Evolutionary conservation across 495 filamentous ascomycete genomes (phyloP).

Genomic region (Immersiella caudata): DNA sequence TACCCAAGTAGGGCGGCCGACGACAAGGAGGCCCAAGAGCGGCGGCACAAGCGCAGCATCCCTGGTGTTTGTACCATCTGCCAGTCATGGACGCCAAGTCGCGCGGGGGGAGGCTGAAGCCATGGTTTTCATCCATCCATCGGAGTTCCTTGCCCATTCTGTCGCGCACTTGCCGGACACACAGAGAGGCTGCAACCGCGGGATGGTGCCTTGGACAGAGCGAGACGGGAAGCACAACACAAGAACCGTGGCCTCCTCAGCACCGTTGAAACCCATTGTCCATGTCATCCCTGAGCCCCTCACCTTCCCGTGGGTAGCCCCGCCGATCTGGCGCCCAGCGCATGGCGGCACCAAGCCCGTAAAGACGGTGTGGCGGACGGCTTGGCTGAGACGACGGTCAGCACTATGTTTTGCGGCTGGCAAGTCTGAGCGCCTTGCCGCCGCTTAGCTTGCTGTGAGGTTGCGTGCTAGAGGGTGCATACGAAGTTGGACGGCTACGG

Average conservation of each 20-base stretch:
- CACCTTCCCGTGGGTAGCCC: not conserved
- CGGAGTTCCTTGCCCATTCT: not conserved
- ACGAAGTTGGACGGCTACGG: not conserved
- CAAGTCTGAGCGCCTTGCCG: not conserved
- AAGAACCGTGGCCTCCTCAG: not conserved
- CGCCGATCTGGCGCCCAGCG: not conserved
- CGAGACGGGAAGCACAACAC: not conserved
- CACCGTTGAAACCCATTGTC: not conserved
- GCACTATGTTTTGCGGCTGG: not conserved
- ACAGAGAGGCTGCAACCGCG: not conserved
- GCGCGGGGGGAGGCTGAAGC: conserved; percentile 3
- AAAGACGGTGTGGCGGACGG: not conserved
- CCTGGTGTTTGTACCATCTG: conserved; percentile 4
- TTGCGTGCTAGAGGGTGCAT: not conserved
- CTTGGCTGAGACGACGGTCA: not conserved
- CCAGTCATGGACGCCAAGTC: not conserved
- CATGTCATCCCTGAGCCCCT: not conserved
- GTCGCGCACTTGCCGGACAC: not conserved
- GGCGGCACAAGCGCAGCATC: not conserved
- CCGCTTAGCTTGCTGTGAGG: not conserved
- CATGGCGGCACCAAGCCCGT: not conserved
- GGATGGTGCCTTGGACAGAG: not conserved
- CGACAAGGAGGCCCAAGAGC: not conserved
- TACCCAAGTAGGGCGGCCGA: not conserved
- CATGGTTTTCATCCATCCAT: not conserved